These are phyloP conservation scores for Umbelopsis sp. DNA, from an alignment of 192 early-diverging fungal genomes.

Conservation along the genomic window DNA sequence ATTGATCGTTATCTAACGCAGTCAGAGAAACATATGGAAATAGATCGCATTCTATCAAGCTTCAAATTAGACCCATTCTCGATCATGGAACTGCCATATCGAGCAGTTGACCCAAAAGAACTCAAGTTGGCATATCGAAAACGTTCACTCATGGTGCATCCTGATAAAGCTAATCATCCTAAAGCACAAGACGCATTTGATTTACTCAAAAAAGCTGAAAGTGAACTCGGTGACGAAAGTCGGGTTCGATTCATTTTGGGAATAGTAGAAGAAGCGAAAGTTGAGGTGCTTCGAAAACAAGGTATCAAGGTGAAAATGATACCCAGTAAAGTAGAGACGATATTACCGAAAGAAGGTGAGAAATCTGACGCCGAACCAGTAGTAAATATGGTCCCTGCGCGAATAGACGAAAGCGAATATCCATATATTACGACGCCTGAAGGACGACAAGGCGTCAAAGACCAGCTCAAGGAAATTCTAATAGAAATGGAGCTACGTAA, in stretches of 20 bases:
- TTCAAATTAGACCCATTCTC: constrained; percentile 61
- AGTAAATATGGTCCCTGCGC: not conserved
- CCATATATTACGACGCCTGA: constrained; percentile 46
- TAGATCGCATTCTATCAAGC: constrained; percentile 55
- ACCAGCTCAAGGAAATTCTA: constrained; percentile 51
- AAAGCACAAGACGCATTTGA: constrained; percentile 57
- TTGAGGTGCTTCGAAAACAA: constrained; percentile 34
- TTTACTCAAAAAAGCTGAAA: constrained; percentile 60
- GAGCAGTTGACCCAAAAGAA: constrained; percentile 43
- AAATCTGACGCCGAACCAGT: constrained; percentile 20
- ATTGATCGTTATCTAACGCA: constrained; percentile 52
- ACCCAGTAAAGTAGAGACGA: constrained; percentile 9
- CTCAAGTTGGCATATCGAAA: constrained; percentile 60
- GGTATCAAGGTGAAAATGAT: constrained; percentile 34
- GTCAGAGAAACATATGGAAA: constrained; percentile 58
- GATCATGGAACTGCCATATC: constrained; percentile 51
- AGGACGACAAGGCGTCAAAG: constrained; percentile 45
- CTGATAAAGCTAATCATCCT: constrained; percentile 60
- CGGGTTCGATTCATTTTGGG: constrained; percentile 46
- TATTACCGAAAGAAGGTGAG: constrained; percentile 37
- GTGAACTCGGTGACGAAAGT: constrained; percentile 50
- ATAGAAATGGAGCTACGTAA: constrained; percentile 56
- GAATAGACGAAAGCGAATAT: constrained; percentile 27
- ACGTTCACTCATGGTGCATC: constrained; percentile 65
- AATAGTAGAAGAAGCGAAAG: constrained; percentile 59